phyloP scores from a whole-genome alignment of 768 basidiomycete genomes.

The Crucibulum laeve region DNA sequence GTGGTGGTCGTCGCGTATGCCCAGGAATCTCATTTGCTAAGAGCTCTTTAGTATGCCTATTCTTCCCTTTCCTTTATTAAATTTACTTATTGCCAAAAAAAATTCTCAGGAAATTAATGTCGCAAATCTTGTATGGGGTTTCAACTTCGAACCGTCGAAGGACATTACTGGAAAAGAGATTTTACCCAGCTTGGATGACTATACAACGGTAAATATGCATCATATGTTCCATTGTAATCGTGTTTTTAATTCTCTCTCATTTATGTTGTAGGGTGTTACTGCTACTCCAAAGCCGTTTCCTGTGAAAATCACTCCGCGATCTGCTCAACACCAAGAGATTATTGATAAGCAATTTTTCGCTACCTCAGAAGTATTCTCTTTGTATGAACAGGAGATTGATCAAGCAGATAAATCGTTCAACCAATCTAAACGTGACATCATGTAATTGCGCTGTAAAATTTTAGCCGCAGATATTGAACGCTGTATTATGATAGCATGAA shows the following conservation, averaged over 20 bases:
- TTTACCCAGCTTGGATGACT: slow-evolving; percentile 4
- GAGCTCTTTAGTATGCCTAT: slow-evolving; percentile 10
- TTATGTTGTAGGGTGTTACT: slow-evolving; percentile 7
- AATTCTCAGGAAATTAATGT: slow-evolving; percentile 6
- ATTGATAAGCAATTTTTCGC: slow-evolving; percentile 7
- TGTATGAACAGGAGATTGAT: slow-evolving; percentile 5
- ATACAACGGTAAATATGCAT: slow-evolving; percentile 4
- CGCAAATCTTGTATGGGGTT: slow-evolving; percentile 18
- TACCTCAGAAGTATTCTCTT: slow-evolving; percentile 5
- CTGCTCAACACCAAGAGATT: slow-evolving; percentile 6
- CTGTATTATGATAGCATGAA: no score
- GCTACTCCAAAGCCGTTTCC: slow-evolving; percentile 8
- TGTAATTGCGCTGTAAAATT: no score
- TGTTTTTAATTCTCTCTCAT: not conserved
- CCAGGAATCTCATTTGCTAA: slow-evolving; percentile 17
- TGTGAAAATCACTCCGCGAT: slow-evolving; percentile 8
- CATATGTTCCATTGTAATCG: not conserved
- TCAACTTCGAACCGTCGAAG: slow-evolving; percentile 14
- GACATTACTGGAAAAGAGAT: slow-evolving; percentile 9
- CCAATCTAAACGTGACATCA: no score
- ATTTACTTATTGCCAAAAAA: not conserved
- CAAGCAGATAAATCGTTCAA: slow-evolving; percentile 8
- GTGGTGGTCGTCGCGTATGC: slow-evolving; percentile 16
- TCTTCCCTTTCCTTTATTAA: not conserved
- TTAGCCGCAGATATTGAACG: no score